phyloP scores from a whole-genome alignment of 140 eudicot species.

The Erigeron philadelphicus region DNA sequence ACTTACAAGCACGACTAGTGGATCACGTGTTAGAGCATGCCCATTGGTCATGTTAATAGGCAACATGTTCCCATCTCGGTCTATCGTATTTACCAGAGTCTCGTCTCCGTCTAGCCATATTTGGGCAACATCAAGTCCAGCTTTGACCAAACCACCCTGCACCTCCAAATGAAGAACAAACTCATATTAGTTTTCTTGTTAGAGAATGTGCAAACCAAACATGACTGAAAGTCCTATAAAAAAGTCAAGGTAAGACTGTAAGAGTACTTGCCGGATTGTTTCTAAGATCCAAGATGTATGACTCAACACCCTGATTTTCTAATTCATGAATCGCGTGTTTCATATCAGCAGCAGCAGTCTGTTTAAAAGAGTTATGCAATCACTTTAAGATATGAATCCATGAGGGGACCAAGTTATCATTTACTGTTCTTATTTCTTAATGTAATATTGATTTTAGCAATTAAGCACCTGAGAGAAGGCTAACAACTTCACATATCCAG shows the following conservation, averaged over 20 bases:
- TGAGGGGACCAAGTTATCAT: not conserved
- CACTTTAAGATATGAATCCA: too few relatives aligned
- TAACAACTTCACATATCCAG: slow-evolving; percentile 81
- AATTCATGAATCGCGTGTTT: slow-evolving; percentile 63
- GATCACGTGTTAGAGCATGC: slow-evolving; percentile 83
- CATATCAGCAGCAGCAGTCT: slow-evolving; percentile 97
- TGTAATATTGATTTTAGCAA: not conserved
- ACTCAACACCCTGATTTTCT: slow-evolving; percentile 86
- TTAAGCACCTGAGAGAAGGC: slow-evolving; percentile 85
- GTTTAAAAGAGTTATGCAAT: slow-evolving; percentile 24
- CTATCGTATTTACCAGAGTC: slow-evolving; percentile 86
- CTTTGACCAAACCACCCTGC: slow-evolving; percentile 93
- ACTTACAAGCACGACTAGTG: slow-evolving; percentile 90
- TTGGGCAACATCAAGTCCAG: slow-evolving; percentile 96
- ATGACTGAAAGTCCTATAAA: not conserved
- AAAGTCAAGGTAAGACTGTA: slow-evolving; percentile 14
- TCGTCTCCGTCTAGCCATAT: slow-evolving; percentile 97
- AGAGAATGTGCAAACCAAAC: not conserved
- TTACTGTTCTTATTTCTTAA: not conserved
- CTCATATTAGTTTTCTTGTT: not conserved
- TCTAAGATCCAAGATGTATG: slow-evolving; percentile 84
- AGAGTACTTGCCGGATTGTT: slow-evolving; percentile 76
- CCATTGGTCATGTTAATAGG: slow-evolving; percentile 90
- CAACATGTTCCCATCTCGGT: slow-evolving; percentile 73
- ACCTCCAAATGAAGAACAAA: slow-evolving; percentile 5